Conservation (phyloP, 2,329 filamentous ascomycete genomes). For the Hortaea werneckii region DNA sequence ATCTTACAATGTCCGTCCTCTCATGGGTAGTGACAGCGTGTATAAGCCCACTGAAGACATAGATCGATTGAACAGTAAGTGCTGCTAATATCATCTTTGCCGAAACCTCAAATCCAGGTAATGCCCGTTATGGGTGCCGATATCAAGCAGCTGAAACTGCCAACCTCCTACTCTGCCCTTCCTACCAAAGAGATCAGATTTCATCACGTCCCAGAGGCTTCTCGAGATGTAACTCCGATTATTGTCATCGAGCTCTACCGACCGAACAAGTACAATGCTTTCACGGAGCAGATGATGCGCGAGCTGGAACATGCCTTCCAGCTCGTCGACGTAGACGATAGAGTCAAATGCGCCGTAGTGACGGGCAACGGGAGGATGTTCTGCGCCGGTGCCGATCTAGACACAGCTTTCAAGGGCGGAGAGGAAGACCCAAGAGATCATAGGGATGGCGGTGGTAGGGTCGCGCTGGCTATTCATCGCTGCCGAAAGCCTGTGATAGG, state of each 20-base stretch:
- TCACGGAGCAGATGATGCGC: conserved; percentile 54
- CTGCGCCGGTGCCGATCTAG: conserved; percentile 49
- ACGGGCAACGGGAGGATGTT: conserved; percentile 43
- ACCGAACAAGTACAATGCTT: conserved; percentile 57
- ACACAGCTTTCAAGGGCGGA: conserved; percentile 39
- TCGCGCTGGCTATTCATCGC: conserved; percentile 44
- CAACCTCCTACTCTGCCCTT: conserved; percentile 30
- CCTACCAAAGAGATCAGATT: conserved; percentile 31
- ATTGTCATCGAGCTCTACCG: conserved; percentile 56
- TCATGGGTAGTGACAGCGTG: too few species aligned
- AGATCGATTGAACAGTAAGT: too few species aligned
- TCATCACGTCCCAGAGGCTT: conserved; percentile 32
- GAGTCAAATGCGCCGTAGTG: conserved; percentile 46
- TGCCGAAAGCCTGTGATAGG: conserved; percentile 49
- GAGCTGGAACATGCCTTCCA: conserved; percentile 48
- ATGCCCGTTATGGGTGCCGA: conserved; percentile 4
- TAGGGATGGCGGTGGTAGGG: conserved; percentile 41
- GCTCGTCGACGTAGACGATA: conserved; percentile 44
- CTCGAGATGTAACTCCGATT: conserved; percentile 48
- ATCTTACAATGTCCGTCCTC: too few species aligned
- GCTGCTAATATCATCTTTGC: too few species aligned
- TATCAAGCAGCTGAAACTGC: conserved; percentile 11
- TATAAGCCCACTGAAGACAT: too few species aligned
- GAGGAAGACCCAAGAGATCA: conserved; percentile 38
- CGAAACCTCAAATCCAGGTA: not conserved